Evolutionary conservation across 139 green algal species (phyloP).

Genomic region (Micractinium sp.): DNA sequence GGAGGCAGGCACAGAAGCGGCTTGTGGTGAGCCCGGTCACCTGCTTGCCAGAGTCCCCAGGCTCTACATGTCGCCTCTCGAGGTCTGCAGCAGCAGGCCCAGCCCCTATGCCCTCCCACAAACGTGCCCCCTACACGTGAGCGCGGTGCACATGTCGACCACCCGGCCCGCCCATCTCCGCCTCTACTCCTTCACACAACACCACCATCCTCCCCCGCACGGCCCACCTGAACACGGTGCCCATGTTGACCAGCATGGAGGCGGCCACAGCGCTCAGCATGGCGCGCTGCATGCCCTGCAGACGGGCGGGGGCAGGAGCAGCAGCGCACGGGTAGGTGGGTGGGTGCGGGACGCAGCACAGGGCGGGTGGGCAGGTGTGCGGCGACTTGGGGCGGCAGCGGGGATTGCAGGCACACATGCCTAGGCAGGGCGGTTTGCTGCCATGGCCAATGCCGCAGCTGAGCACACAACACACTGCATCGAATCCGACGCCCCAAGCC

Average conservation of each 20-base stretch:
- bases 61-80: too few species aligned
- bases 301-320: not conserved
- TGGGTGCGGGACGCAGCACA: not conserved
- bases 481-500: too few species aligned
- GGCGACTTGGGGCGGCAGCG: not conserved
- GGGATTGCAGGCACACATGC: not conserved
- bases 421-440: not conserved
- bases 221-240: conserved; percentile 80
- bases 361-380: not conserved
- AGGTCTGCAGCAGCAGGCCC: too few species aligned
- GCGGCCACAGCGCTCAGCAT: conserved; percentile 75
- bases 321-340: not conserved
- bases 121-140: too few species aligned
- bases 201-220: not conserved
- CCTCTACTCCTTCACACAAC: not conserved
- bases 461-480: not conserved
- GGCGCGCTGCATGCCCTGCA: conserved; percentile 75
- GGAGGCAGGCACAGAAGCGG: too few species aligned
- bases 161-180: not conserved
- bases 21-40: too few species aligned
- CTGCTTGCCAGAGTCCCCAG: too few species aligned
- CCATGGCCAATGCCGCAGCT: too few species aligned
- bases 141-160: too few species aligned
- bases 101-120: too few species aligned
- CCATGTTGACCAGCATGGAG: conserved; percentile 92